These are phyloP conservation scores for Cutaneotrichosporon daszewskae DNA, from an alignment of 1,284 basidiomycete species.

Conservation along the genomic window DNA sequence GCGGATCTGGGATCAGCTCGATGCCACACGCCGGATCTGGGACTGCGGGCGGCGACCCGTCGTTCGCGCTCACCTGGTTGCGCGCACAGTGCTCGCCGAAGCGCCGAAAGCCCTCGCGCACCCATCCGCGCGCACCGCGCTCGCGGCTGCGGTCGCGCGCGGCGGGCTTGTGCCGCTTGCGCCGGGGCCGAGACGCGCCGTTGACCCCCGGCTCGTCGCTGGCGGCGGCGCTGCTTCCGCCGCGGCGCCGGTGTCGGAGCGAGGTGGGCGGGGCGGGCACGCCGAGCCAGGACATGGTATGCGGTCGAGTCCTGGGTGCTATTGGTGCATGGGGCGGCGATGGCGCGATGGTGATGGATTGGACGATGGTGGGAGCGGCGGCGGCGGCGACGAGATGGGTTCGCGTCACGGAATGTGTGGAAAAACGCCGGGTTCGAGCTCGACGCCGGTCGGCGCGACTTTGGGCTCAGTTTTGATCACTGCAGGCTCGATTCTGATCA, in stretches of 20 bases:
- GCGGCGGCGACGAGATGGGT: too few species aligned
- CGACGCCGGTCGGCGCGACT: too few species aligned
- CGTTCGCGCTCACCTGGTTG: constrained; percentile 37
- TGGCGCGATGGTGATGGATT: not conserved
- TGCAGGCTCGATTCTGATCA: too few species aligned
- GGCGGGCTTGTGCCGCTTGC: too few species aligned
- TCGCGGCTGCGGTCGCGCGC: too few species aligned
- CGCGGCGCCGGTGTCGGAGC: constrained; percentile 12
- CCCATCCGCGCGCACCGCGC: constrained; percentile 11
- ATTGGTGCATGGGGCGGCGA: not conserved
- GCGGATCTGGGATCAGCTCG: constrained; percentile 69
- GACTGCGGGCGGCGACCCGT: not conserved
- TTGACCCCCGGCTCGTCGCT: not conserved
- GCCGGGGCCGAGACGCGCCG: not conserved
- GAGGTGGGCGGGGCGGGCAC: constrained; percentile 7
- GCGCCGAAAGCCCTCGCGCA: constrained; percentile 26
- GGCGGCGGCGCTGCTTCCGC: not conserved
- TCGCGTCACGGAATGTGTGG: too few species aligned
- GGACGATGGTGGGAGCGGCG: too few species aligned
- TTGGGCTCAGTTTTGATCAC: too few species aligned
- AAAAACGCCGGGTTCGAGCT: too few species aligned
- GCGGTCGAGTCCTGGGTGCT: not conserved
- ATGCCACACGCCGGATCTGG: not conserved
- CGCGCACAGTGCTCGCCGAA: constrained; percentile 48
- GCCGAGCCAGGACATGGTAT: constrained; percentile 20